A percentile compares a stretch with the other conserved stretches of the same genome.
Evolutionary conservation across 805 yeast genomes (phyloP).

Genomic region (Starmerella davenportii): DNA sequence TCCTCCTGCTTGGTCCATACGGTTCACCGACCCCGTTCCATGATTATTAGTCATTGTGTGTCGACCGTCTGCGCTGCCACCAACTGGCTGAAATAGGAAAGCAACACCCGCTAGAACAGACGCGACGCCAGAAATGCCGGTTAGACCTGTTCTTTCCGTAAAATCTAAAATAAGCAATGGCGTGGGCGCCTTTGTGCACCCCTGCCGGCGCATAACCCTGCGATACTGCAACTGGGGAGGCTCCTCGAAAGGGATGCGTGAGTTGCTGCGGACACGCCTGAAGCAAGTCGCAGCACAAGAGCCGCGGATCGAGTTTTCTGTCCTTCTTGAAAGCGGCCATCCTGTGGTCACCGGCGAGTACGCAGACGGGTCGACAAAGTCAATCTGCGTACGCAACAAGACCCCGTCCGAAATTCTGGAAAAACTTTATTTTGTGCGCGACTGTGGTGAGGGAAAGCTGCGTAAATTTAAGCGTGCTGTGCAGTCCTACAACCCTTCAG

Average conservation of each 20-base stretch:
- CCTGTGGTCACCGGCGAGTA: slow-evolving; percentile 55
- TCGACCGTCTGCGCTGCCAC: too few species aligned
- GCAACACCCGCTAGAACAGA: too few species aligned
- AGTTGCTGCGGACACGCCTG: slow-evolving; percentile 39
- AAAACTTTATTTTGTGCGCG: slow-evolving; percentile 45
- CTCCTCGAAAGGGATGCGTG: slow-evolving; percentile 64
- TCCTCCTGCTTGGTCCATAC: too few species aligned
- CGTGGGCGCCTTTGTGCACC: slow-evolving; percentile 23
- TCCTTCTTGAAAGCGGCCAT: slow-evolving; percentile 60
- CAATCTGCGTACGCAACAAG: slow-evolving; percentile 63
- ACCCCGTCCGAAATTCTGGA: slow-evolving; percentile 41
- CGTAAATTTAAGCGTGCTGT: slow-evolving; percentile 59
- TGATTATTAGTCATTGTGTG: too few species aligned
- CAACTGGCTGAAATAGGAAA: too few species aligned
- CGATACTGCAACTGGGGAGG: slow-evolving; percentile 95
- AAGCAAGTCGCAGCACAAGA: slow-evolving; percentile 39
- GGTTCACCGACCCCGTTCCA: too few species aligned
- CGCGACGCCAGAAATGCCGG: slow-evolving; percentile 18
- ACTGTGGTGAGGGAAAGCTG: slow-evolving; percentile 48
- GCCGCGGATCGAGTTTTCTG: slow-evolving; percentile 54
- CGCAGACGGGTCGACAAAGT: slow-evolving; percentile 30
- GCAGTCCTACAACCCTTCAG: slow-evolving; percentile 57
- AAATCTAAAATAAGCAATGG: slow-evolving; percentile 19
- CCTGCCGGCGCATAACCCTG: slow-evolving; percentile 53
- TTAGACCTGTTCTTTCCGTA: slow-evolving; percentile 12